Evolutionary conservation across 164 flowering plant species (phyloP).

Genomic region (Platanus orientalis): DNA sequence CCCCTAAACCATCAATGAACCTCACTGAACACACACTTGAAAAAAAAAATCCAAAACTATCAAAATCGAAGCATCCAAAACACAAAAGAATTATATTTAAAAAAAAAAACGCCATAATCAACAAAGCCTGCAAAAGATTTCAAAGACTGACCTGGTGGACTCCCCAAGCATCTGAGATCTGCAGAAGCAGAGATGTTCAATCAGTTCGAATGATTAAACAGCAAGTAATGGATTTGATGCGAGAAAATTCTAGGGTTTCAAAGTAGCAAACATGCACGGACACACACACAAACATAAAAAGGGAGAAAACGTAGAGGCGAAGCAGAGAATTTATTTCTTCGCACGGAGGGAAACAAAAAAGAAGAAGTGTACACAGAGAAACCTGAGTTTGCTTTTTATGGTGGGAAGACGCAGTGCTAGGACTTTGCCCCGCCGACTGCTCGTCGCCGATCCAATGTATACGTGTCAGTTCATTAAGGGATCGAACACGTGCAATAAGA

Average conservation of each 20-base stretch:
- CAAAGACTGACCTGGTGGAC: slow-evolving; percentile 3
- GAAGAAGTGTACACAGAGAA: no score
- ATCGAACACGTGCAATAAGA: no score
- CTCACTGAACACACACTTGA: not conserved
- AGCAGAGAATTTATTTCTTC: slow-evolving; percentile 4
- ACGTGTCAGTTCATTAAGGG: no score
- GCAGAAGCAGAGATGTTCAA: not conserved
- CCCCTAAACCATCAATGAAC: not conserved
- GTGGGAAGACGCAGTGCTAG: no score
- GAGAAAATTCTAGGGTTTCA: slow-evolving; percentile 13
- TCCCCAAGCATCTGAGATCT: slow-evolving; percentile 1
- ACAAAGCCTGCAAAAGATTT: not conserved
- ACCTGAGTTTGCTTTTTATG: no score
- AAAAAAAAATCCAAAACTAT: not conserved
- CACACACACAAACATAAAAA: not conserved
- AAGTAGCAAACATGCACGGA: not conserved
- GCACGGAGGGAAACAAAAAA: no score
- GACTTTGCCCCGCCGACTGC: no score
- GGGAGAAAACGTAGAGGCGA: slow-evolving; percentile 3
- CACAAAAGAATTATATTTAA: no score
- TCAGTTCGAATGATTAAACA: not conserved
- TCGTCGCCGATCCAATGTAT: no score
- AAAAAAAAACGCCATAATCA: no score
- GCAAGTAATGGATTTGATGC: not conserved
- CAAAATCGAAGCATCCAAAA: not conserved